phyloP scores from a whole-genome alignment of 805 yeast genomes.

The Lipomyces yamanashiensis region DNA sequence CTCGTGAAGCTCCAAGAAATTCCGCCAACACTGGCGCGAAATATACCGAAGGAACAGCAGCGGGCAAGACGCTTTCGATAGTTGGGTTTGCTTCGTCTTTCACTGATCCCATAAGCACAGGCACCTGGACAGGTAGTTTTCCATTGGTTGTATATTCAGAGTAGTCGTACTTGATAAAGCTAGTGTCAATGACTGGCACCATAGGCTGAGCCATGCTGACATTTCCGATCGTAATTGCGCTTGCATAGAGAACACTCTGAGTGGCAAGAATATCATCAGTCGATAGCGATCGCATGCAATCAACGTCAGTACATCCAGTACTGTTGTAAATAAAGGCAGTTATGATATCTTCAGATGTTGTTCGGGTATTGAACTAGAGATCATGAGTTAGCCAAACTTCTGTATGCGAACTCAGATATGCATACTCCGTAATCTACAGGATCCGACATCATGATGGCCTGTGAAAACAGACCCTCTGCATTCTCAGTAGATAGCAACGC shows the following conservation, averaged over 20 bases:
- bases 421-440: conserved; percentile 34
- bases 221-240: conserved; percentile 10
- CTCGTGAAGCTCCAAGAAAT: conserved; percentile 26
- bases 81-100: conserved; percentile 39
- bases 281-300: conserved; percentile 27
- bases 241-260: conserved; percentile 10
- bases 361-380: conserved; percentile 23
- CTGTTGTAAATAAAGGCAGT: conserved; percentile 16
- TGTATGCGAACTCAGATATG: no score
- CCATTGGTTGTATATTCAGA: conserved; percentile 25
- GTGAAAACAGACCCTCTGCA: conserved; percentile 22
- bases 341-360: conserved; percentile 19
- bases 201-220: conserved; percentile 37
- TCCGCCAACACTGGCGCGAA: conserved; percentile 16
- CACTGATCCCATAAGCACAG: conserved; percentile 39
- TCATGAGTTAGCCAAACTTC: not conserved
- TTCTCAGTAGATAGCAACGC: conserved; percentile 26
- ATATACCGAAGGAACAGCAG: conserved; percentile 10
- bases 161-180: conserved; percentile 34
- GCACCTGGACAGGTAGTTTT: conserved; percentile 35
- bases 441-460: conserved; percentile 34
- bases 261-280: conserved; percentile 22
- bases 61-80: conserved; percentile 28
- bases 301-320: conserved; percentile 27
- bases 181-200: conserved; percentile 41